Evolutionary conservation across 2,329 filamentous ascomycete genomes (phyloP), one percentile per base, ranked within the genome.

Genomic region (Aspergillus awamori): DNA sequence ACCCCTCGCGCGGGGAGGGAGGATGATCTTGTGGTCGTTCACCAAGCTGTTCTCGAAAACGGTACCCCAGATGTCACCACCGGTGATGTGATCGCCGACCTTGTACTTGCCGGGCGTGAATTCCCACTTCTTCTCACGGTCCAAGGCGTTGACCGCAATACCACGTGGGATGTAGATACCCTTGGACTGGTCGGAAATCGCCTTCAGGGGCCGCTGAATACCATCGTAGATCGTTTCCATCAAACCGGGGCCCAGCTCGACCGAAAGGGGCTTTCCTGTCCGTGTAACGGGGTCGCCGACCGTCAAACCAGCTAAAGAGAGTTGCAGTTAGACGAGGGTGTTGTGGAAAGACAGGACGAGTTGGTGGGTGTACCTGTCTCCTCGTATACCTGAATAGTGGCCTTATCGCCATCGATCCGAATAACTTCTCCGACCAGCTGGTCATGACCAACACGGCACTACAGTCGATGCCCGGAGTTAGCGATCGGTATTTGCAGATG

Each of bases 201-300:
- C 88, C 80, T 89, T 89, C 71, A 99, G 88, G 54, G 95, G 95
- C 76, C 95, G 89, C 80, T 99, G 95, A 73, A 99, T 99, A 82
- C 95, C 95, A 78, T 99, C 95, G 84, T 98, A 99, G 79, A 99
- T 99, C 69, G 95, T 97, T 82, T 98, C 94, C 86, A 99, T 92
- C 78, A 99, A 84, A 76, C 95, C 95, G 66, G 95, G 95, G 54
- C 95, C 95, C 52, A 99, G 89, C 80, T 99, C 95, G 80, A 99
- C 95, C 61, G 95, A 97, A 59, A 99, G 84, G 66, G 95, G 95
- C 85, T 98, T 97, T 79, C 93, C 92, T 60, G 94, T 97, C 73
- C 94, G 87, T 63, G 82, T 73, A 69, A 99, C 95, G 54, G 95
- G 95, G 76, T 99, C 95, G 75, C 95, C 95, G 68, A 99, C 93